phyloP scores from a whole-genome alignment of 2,329 filamentous ascomycete genomes.

The Apiospora malaysiana region DNA sequence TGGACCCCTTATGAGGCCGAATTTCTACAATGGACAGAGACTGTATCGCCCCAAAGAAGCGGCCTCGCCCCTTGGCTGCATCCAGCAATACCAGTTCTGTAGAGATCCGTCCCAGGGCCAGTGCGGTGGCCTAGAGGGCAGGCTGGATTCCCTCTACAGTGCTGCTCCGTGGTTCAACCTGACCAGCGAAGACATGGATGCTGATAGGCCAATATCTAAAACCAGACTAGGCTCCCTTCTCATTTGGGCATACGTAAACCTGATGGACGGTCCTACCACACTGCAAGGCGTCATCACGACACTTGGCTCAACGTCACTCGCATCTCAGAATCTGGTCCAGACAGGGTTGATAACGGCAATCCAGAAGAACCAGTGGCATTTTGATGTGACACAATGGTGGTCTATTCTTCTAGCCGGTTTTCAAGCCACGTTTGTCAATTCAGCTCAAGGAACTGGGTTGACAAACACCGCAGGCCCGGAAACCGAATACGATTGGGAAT shows the following conservation, averaged over 20 bases:
- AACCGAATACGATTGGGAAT: neutral
- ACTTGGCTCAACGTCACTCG: neutral
- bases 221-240: neutral
- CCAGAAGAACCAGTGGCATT: constrained; percentile 8
- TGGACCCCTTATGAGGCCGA: neutral
- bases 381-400: constrained; percentile 15
- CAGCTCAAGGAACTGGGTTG: neutral
- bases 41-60: constrained; percentile 4
- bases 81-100: constrained; percentile 14
- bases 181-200: no score
- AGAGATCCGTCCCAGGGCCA: neutral
- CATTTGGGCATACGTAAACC: neutral
- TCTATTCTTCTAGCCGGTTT: neutral
- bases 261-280: neutral
- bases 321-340: neutral
- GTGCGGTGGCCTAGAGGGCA: neutral
- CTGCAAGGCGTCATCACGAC: neutral
- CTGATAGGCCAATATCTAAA: neutral
- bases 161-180: neutral
- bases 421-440: neutral
- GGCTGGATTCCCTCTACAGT: neutral
- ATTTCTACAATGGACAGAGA: neutral
- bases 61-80: constrained; percentile 15
- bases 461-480: neutral
- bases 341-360: neutral